Evolutionary conservation across 2,329 filamentous ascomycete genomes (phyloP).

Genomic region (Fusarium sp.): DNA sequence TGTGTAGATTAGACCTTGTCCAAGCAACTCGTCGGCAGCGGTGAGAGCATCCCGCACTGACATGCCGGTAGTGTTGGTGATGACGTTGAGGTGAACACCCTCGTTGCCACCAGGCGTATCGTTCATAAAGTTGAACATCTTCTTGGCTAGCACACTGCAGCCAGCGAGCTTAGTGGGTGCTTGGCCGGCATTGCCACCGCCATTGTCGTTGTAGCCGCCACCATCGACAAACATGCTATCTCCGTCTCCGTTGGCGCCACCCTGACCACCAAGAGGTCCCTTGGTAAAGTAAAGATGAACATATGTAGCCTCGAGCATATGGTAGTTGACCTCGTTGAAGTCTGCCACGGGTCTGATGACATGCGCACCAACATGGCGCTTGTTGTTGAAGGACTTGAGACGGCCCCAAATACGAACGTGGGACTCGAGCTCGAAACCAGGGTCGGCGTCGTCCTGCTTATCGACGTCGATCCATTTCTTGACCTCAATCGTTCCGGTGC

Average conservation of each 20-base stretch:
- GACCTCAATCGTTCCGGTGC: constrained; percentile 91
- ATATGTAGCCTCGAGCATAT: constrained; percentile 89
- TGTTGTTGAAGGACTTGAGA: constrained; percentile 86
- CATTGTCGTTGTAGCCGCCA: constrained; percentile 56
- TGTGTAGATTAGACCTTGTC: constrained; percentile 82
- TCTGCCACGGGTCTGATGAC: constrained; percentile 84
- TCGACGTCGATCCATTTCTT: constrained; percentile 85
- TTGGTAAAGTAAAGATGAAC: constrained; percentile 87
- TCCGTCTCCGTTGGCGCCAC: constrained; percentile 56
- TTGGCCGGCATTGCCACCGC: constrained; percentile 55
- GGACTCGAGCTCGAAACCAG: constrained; percentile 75
- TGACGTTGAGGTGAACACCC: constrained; percentile 83
- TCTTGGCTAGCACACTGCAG: constrained; percentile 71
- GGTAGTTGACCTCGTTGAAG: constrained; percentile 93
- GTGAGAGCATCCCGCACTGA: constrained; percentile 76
- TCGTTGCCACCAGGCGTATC: constrained; percentile 79
- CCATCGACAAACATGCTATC: constrained; percentile 70
- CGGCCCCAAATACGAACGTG: constrained; percentile 90
- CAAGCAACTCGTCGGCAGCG: constrained; percentile 84
- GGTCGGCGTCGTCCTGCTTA: constrained; percentile 61
- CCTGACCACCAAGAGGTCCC: constrained; percentile 67
- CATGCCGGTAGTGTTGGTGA: constrained; percentile 75
- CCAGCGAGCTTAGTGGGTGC: constrained; percentile 57
- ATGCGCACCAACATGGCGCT: constrained; percentile 83
- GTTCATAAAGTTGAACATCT: constrained; percentile 78